Conservation (phyloP, 441 rosid species). For the Arabidopsis lyrata region DNA sequence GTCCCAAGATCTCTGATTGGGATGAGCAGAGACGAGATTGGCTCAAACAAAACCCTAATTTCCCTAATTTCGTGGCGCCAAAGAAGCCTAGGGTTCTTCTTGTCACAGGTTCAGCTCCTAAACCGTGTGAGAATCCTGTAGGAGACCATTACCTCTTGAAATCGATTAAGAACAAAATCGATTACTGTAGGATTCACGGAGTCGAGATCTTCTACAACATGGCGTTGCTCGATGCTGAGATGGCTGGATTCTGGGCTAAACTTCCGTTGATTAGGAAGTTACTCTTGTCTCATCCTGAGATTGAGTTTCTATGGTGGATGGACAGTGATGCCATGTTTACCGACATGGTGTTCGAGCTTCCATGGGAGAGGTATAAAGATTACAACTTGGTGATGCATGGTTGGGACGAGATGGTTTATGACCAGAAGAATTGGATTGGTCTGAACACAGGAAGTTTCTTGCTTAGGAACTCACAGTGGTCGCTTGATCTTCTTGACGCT, state of each 20-base stretch:
- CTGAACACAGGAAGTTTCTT: conserved; percentile 85
- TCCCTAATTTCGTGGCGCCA: conserved; percentile 63
- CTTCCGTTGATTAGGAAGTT: conserved; percentile 82
- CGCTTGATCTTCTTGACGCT: conserved; percentile 76
- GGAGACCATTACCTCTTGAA: conserved; percentile 92
- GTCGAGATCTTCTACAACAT: conserved; percentile 84
- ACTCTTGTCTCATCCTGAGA: conserved; percentile 80
- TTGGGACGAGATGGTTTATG: conserved; percentile 91
- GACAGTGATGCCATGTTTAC: conserved; percentile 97
- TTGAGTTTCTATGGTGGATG: conserved; percentile 97
- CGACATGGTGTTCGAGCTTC: conserved; percentile 92
- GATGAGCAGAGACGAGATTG: conserved; percentile 73
- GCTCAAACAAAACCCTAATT: conserved; percentile 65
- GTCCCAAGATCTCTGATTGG: conserved; percentile 88
- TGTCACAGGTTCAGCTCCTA: conserved; percentile 91
- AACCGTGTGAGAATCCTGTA: conserved; percentile 89
- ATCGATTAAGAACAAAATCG: conserved; percentile 91
- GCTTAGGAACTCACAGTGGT: conserved; percentile 85
- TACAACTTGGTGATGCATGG: conserved; percentile 85
- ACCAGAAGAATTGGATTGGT: conserved; percentile 90
- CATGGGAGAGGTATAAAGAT: conserved; percentile 92
- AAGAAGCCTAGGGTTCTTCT: conserved; percentile 86
- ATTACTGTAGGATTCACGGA: conserved; percentile 84
- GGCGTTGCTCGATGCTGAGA: conserved; percentile 88
- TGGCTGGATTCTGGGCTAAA: conserved; percentile 96